A percentile compares a stretch with the other conserved stretches of the same genome.
phyloP scores from a whole-genome alignment of 192 early-diverging fungal species.

The Linnemannia hyalina region DNA sequence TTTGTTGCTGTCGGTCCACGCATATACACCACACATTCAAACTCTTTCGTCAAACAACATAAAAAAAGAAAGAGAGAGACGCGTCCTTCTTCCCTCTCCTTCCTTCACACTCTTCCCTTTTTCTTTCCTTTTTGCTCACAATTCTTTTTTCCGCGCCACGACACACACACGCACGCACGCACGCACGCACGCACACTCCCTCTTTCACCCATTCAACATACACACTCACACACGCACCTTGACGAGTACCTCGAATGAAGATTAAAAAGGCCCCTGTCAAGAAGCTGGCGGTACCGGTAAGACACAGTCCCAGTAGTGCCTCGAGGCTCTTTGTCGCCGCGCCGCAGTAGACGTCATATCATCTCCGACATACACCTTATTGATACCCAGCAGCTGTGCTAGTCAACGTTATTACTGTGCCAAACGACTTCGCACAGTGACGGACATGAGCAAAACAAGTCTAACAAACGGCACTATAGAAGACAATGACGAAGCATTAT shows the following conservation, averaged over 20 bases:
- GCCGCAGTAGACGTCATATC: slow-evolving; percentile 26
- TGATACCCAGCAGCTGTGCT: slow-evolving; percentile 3
- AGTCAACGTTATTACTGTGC: background rate
- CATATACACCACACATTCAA: background rate
- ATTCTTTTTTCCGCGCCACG: background rate
- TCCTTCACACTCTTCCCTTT: background rate
- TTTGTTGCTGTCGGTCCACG: background rate
- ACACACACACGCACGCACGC: background rate
- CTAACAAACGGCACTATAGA: background rate
- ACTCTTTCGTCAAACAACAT: background rate
- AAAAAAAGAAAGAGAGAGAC: background rate
- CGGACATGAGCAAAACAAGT: background rate
- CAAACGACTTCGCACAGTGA: too few relatives aligned
- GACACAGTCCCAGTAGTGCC: background rate
- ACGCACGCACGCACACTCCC: background rate
- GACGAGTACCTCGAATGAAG: slow-evolving; percentile 54
- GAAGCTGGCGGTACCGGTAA: slow-evolving; percentile 73
- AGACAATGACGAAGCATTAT: background rate
- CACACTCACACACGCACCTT: background rate
- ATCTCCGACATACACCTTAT: background rate
- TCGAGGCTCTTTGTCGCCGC: background rate
- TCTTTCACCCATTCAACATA: background rate
- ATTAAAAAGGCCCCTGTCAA: slow-evolving; percentile 76
- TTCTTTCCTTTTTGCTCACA: background rate
- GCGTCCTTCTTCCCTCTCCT: background rate